phyloP scores from a whole-genome alignment of 164 flowering plant genomes.

The Akebia trifoliata region DNA sequence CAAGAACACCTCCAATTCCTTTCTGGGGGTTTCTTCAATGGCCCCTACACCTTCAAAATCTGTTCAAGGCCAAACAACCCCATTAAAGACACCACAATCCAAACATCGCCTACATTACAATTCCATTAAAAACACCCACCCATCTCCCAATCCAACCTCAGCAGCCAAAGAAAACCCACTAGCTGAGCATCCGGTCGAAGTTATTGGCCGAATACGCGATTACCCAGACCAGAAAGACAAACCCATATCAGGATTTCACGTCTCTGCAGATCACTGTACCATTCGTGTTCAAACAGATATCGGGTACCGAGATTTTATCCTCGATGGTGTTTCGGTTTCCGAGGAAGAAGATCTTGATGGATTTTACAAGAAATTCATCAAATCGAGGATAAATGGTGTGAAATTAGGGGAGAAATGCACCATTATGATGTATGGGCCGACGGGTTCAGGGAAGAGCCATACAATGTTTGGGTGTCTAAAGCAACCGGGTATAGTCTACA shows the following conservation, averaged over 20 bases:
- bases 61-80: slow-evolving; percentile 26
- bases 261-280: slow-evolving; percentile 40
- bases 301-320: slow-evolving; percentile 85
- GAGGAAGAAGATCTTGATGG: slow-evolving; percentile 80
- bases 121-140: slow-evolving; percentile 25
- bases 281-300: slow-evolving; percentile 69
- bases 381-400: slow-evolving; percentile 74
- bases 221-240: slow-evolving; percentile 52
- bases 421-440: slow-evolving; percentile 96
- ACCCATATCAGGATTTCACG: slow-evolving; percentile 43
- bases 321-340: slow-evolving; percentile 82
- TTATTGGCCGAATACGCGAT: slow-evolving; percentile 72
- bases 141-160: slow-evolving; percentile 45
- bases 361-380: slow-evolving; percentile 75
- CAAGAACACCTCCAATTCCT: neutral
- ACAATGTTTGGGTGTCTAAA: slow-evolving; percentile 91
- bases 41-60: slow-evolving; percentile 62
- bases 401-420: slow-evolving; percentile 87
- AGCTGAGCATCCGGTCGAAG: slow-evolving; percentile 91
- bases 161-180: slow-evolving; percentile 32
- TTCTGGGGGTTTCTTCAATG: slow-evolving; percentile 33
- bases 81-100: slow-evolving; percentile 58
- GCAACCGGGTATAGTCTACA: slow-evolving; percentile 91
- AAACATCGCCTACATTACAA: slow-evolving; percentile 49
- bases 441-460: slow-evolving; percentile 95